Evolutionary conservation across 805 yeast genomes (phyloP).

Genomic region (Yamadazyma endophytica): DNA sequence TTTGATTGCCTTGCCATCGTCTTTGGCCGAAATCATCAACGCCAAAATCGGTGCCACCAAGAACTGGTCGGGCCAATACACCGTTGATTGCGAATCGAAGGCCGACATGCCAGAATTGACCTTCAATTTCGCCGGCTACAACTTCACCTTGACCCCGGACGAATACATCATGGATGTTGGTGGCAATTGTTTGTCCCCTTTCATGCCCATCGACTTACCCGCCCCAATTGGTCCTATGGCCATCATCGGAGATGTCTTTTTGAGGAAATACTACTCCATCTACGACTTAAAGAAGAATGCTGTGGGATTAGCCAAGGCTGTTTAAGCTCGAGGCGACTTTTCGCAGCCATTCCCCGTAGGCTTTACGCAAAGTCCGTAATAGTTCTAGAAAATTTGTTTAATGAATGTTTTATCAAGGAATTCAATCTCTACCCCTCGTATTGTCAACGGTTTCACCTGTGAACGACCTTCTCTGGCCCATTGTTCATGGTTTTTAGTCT

Average conservation of each 20-base stretch:
- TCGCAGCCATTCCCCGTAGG: not conserved
- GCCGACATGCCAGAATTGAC: slow-evolving; percentile 87
- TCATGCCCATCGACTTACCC: slow-evolving; percentile 97
- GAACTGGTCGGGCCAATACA: slow-evolving; percentile 96
- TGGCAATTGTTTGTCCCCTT: slow-evolving; percentile 94
- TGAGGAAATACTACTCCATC: slow-evolving; percentile 90
- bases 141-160: slow-evolving; percentile 83
- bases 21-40: slow-evolving; percentile 91
- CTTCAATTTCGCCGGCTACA: slow-evolving; percentile 82
- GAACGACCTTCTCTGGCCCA: too few species aligned
- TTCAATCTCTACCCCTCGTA: too few species aligned
- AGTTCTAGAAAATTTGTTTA: too few species aligned
- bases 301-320: slow-evolving; percentile 86
- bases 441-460: too few species aligned
- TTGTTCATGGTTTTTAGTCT: too few species aligned
- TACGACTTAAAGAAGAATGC: slow-evolving; percentile 89
- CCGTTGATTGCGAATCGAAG: slow-evolving; percentile 85
- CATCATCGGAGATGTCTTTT: slow-evolving; percentile 94
- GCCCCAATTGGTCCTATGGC: slow-evolving; percentile 96
- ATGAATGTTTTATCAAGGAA: slow-evolving; percentile 4
- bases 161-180: slow-evolving; percentile 93
- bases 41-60: slow-evolving; percentile 96
- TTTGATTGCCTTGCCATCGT: slow-evolving; percentile 89
- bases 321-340: too few species aligned
- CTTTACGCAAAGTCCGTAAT: too few species aligned